phyloP scores from a whole-genome alignment of 108 stramenopile species.

The Cyclostephanos tholiformis region DNA sequence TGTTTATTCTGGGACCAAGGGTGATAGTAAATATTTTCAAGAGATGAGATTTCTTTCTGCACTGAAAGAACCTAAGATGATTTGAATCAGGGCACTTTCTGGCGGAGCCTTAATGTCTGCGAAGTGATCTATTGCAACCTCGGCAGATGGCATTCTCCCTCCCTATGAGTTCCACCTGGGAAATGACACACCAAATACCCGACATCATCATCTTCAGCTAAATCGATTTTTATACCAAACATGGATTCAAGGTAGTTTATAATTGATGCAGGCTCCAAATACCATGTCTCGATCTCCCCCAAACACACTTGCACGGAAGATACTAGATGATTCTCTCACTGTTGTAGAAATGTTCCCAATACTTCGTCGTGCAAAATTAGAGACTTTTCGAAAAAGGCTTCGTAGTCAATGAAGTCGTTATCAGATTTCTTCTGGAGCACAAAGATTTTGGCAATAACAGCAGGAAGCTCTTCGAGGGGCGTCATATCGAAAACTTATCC shows the following conservation, averaged over 20 bases:
- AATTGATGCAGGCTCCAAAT: slow-evolving; percentile 27
- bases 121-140: background rate
- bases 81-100: background rate
- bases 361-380: slow-evolving; percentile 39
- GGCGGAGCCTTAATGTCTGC: background rate
- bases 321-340: slow-evolving; percentile 44
- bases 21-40: background rate
- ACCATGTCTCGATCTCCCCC: slow-evolving; percentile 47
- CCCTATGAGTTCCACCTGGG: slow-evolving; percentile 9
- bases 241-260: slow-evolving; percentile 16
- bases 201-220: background rate
- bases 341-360: slow-evolving; percentile 36
- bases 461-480: slow-evolving; percentile 11
- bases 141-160: too few relatives aligned
- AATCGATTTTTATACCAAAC: slow-evolving; percentile 15
- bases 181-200: background rate
- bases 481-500: background rate
- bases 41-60: slow-evolving; percentile 5
- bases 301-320: slow-evolving; percentile 43
- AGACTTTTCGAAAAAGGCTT: slow-evolving; percentile 25
- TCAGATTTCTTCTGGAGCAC: background rate
- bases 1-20: slow-evolving; percentile 6
- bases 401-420: slow-evolving; percentile 35
- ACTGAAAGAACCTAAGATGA: background rate
- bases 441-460: background rate